phyloP scores from a whole-genome alignment of 2,329 filamentous ascomycete species.

The Microascus cirrosus region DNA sequence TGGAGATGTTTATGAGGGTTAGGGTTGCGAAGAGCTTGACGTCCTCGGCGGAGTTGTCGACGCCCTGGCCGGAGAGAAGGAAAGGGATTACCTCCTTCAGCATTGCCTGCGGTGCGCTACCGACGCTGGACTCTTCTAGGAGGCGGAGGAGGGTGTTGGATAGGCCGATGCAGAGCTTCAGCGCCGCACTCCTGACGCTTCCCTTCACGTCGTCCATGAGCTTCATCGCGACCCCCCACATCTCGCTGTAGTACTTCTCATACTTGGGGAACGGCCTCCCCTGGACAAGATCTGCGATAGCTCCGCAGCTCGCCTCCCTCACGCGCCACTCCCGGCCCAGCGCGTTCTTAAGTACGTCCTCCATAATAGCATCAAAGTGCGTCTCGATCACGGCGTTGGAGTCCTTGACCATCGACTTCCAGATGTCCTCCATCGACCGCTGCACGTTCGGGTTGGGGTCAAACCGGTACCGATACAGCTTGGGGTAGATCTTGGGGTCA shows the following conservation, averaged over 20 bases:
- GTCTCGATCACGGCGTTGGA: conserved; percentile 62
- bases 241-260: conserved; percentile 70
- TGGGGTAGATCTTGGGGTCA: conserved; percentile 90
- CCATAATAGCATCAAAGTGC: conserved; percentile 82
- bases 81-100: conserved; percentile 83
- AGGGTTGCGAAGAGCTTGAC: conserved; percentile 74
- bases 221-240: conserved; percentile 79
- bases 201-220: conserved; percentile 95
- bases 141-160: conserved; percentile 79
- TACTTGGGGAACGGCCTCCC: conserved; percentile 68
- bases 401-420: conserved; percentile 92
- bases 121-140: conserved; percentile 64
- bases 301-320: conserved; percentile 82
- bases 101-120: conserved; percentile 65
- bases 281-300: conserved; percentile 78
- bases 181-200: conserved; percentile 70
- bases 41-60: conserved; percentile 81
- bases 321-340: conserved; percentile 89
- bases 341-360: conserved; percentile 76
- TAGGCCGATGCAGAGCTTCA: conserved; percentile 71
- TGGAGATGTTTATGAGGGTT: conserved; percentile 80
- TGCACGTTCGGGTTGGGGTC: conserved; percentile 92
- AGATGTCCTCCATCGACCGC: conserved; percentile 94
- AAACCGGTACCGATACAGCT: conserved; percentile 87
- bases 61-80: conserved; percentile 74